Evolutionary conservation across 805 yeast genomes (phyloP).

Genomic region (Cyberlindnera petersonii): DNA sequence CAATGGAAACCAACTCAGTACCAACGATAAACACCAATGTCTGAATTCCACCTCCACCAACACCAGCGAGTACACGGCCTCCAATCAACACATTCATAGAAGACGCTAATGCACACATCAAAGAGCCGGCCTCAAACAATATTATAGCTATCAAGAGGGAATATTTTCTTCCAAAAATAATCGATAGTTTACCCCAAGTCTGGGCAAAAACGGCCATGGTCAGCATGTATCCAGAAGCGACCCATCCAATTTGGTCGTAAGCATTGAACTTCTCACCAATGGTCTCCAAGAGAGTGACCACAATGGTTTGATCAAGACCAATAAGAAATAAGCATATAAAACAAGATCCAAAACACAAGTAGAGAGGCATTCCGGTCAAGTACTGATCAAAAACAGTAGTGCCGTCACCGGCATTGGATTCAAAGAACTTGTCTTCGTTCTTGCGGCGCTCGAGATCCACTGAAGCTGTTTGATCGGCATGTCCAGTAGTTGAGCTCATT

Average conservation of each 20-base stretch:
- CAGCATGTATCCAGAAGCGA: conserved; percentile 50
- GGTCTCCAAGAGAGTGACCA: conserved; percentile 44
- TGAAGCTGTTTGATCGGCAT: conserved; percentile 22
- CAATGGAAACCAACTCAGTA: conserved; percentile 44
- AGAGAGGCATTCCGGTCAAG: conserved; percentile 15
- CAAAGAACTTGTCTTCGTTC: conserved; percentile 15
- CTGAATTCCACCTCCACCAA: conserved; percentile 69
- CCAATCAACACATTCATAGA: conserved; percentile 61
- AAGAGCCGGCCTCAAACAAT: conserved; percentile 60
- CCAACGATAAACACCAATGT: conserved; percentile 52
- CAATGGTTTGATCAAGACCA: conserved; percentile 54
- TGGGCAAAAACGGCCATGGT: conserved; percentile 52
- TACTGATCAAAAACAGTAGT: conserved; percentile 22
- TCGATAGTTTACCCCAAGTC: conserved; percentile 55
- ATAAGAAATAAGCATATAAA: conserved; percentile 18
- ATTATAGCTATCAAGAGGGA: conserved; percentile 43
- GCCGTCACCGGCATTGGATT: conserved; percentile 27
- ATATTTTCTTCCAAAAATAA: conserved; percentile 54
- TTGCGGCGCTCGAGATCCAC: conserved; percentile 1
- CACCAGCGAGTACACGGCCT: conserved; percentile 67
- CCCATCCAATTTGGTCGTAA: conserved; percentile 56
- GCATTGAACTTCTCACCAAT: conserved; percentile 47
- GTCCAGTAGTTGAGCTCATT: no score
- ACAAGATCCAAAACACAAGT: conserved; percentile 19
- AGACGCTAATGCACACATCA: conserved; percentile 50